Conservation (phyloP, 2,329 filamentous ascomycete species). For the Elsinoe batatas region DNA sequence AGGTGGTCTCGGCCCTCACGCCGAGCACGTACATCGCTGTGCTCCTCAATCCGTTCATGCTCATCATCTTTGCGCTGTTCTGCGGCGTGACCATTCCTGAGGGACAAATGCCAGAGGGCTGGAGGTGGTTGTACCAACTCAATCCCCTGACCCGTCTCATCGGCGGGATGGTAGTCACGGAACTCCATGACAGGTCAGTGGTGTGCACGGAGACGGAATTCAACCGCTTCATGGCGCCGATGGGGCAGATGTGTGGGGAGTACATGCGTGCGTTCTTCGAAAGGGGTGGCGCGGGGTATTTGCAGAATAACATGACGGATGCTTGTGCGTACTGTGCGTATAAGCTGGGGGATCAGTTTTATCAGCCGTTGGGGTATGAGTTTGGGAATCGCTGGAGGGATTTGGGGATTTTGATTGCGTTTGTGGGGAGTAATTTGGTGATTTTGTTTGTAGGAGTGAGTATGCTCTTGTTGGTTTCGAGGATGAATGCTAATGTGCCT, state of each 20-base stretch:
- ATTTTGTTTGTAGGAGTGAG: slow-evolving; percentile 49
- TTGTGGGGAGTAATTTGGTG: slow-evolving; percentile 67
- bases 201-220: slow-evolving; percentile 52
- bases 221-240: slow-evolving; percentile 58
- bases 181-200: slow-evolving; percentile 57
- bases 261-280: slow-evolving; percentile 68
- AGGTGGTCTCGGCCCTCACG: slow-evolving; percentile 66
- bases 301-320: slow-evolving; percentile 55
- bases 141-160: slow-evolving; percentile 77
- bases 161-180: slow-evolving; percentile 68
- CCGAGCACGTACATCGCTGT: slow-evolving; percentile 70
- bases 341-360: slow-evolving; percentile 72
- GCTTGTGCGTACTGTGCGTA: slow-evolving; percentile 75
- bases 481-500: slow-evolving; percentile 15
- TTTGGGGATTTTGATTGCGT: slow-evolving; percentile 66
- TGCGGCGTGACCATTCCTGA: slow-evolving; percentile 77
- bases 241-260: slow-evolving; percentile 57
- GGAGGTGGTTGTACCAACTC: slow-evolving; percentile 76
- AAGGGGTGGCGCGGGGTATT: slow-evolving; percentile 59
- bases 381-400: slow-evolving; percentile 71
- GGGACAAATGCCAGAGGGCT: slow-evolving; percentile 67
- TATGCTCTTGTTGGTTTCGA: slow-evolving; percentile 14
- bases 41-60: slow-evolving; percentile 71
- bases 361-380: slow-evolving; percentile 52
- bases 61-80: slow-evolving; percentile 76